Evolutionary conservation across 805 yeast genomes (phyloP).

Genomic region (Starmerella asiatica): DNA sequence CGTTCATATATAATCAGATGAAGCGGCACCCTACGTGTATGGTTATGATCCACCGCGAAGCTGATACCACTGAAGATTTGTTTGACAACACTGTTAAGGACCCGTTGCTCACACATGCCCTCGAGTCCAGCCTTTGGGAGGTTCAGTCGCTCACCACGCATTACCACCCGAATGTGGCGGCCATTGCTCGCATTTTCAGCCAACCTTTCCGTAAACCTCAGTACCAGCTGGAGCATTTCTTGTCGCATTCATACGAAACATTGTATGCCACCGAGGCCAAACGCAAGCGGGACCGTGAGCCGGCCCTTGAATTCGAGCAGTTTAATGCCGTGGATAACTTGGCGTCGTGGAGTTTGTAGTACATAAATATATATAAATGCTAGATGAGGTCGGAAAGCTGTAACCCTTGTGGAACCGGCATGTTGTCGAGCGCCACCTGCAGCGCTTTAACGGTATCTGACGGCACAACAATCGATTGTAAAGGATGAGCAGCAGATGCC

Average conservation of each 20-base stretch:
- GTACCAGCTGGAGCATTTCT: slow-evolving; percentile 85
- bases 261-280: slow-evolving; percentile 41
- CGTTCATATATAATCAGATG: slow-evolving; percentile 79
- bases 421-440: background rate
- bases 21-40: slow-evolving; percentile 91
- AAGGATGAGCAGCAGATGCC: background rate
- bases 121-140: slow-evolving; percentile 87
- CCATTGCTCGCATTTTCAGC: slow-evolving; percentile 71
- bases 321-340: slow-evolving; percentile 9
- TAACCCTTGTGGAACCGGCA: background rate
- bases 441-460: background rate
- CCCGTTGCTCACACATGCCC: slow-evolving; percentile 68
- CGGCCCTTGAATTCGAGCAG: slow-evolving; percentile 52
- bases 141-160: slow-evolving; percentile 64
- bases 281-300: slow-evolving; percentile 28
- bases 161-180: slow-evolving; percentile 90
- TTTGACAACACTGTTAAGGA: slow-evolving; percentile 50
- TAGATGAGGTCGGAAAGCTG: background rate
- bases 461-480: background rate
- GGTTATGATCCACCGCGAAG: slow-evolving; percentile 54
- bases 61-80: slow-evolving; percentile 40
- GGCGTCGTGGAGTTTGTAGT: background rate
- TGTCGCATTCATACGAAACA: slow-evolving; percentile 76
- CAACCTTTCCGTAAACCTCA: slow-evolving; percentile 78
- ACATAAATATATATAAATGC: background rate